Base-by-base conservation (phyloP, 192 early-diverging fungal species). In the Coemansia sp. region DNA sequence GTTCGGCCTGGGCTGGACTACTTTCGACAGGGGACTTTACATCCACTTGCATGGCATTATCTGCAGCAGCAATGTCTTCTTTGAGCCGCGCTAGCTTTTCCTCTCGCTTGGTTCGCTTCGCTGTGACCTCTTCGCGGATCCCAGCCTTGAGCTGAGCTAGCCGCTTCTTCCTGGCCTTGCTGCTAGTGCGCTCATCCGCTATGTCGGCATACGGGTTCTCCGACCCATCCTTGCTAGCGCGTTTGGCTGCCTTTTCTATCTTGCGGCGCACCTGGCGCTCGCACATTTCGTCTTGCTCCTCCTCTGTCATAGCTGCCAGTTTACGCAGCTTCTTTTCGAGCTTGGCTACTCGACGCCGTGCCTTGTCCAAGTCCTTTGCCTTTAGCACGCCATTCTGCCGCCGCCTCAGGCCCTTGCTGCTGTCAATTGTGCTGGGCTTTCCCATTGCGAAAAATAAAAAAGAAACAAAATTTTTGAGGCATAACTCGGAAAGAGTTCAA, bases 211-310 rank as follows among this genome's bases (percentile, higher is more conserved):
- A 50, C 48, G 48, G 48, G 48, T 50, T 50, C 48, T 50, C 48
- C 26, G 48, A 50, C 23, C 48, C 53, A 39, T 61, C 42, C 20
- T 52, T 61, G 23, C 48, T 50, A 3, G 48, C 48, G 11, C 48
- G 48, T 10, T 50, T 50, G 20, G 48, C 48, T 18, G 16, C 13
- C 28, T 31, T 56, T 6, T 74, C 64, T 50, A 63, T 60, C 9
- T 66, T 66, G 59, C 52, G 52, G 26, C 13, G 52, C 6, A 55
- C 52, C 25, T 55, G 52, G 14, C 26, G 52, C 26, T 55, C 52
- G 52, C 52, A 55, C 52, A 55, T 33, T 26, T 26, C 25, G 28
- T 55, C 52, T 13, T 28, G 52, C 52, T 55, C 52, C 12, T 55
- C 52, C 28, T 31, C 52, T 55, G 52, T 55, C 52, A 55, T 55